These are phyloP conservation scores for Funneliformis mosseae DNA, from an alignment of 192 early-diverging fungal genomes.

Conservation along the genomic window DNA sequence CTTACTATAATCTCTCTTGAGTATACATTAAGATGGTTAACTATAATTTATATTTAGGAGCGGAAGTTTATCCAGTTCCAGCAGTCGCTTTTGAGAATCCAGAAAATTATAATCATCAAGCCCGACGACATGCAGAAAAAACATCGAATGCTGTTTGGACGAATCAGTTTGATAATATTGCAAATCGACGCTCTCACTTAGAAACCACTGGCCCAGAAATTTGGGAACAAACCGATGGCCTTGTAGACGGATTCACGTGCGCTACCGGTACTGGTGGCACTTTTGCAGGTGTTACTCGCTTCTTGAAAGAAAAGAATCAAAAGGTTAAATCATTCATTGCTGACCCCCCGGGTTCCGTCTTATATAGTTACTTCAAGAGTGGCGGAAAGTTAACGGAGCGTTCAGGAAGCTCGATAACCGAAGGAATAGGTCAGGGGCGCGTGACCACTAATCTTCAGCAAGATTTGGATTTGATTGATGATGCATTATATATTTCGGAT, in stretches of 20 bases:
- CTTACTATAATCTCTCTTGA: too few species aligned
- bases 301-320: slow-evolving; percentile 76
- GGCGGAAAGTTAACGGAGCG: slow-evolving; percentile 68
- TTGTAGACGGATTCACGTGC: slow-evolving; percentile 89
- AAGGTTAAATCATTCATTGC: slow-evolving; percentile 81
- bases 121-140: slow-evolving; percentile 74
- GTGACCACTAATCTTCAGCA: slow-evolving; percentile 87
- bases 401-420: slow-evolving; percentile 85
- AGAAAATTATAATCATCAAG: slow-evolving; percentile 95
- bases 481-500: slow-evolving; percentile 81
- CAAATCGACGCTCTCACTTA: slow-evolving; percentile 89
- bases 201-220: slow-evolving; percentile 98
- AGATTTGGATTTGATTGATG: slow-evolving; percentile 80
- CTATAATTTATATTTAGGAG: slow-evolving; percentile 47
- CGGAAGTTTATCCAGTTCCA: slow-evolving; percentile 91
- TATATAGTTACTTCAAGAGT: slow-evolving; percentile 80
- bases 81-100: slow-evolving; percentile 92
- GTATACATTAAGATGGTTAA: too few species aligned
- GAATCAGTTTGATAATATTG: slow-evolving; percentile 94
- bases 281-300: slow-evolving; percentile 80
- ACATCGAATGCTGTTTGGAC: slow-evolving; percentile 91
- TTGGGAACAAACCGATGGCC: slow-evolving; percentile 79
- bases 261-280: slow-evolving; percentile 93
- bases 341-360: slow-evolving; percentile 93
- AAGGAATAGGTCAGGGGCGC: slow-evolving; percentile 95